A percentile compares a stretch with the other conserved stretches of the same genome.
These are phyloP conservation scores for Boletellus deceptivus DNA, from an alignment of 1,284 basidiomycete species.

Conservation along the genomic window DNA sequence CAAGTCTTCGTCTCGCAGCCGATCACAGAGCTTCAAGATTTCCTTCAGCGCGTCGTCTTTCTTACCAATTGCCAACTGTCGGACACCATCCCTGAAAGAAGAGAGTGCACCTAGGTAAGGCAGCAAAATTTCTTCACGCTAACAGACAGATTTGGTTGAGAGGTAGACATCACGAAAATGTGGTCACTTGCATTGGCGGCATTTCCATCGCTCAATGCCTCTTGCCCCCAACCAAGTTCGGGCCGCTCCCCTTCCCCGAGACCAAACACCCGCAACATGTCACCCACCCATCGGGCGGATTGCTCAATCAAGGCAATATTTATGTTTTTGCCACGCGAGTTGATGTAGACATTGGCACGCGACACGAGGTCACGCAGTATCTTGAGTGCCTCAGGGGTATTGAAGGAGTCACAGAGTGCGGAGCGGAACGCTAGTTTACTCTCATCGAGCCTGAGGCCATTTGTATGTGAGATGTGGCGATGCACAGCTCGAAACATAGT, in stretches of 20 bases:
- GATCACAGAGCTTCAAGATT: conserved; percentile 84
- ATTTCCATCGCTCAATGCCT: conserved; percentile 40
- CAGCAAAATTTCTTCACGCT: conserved; percentile 86
- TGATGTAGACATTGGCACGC: conserved; percentile 89
- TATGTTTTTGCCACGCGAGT: conserved; percentile 51
- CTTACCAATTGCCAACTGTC: conserved; percentile 78
- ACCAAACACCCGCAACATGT: conserved; percentile 94
- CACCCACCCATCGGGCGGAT: conserved; percentile 81
- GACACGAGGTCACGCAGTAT: conserved; percentile 82
- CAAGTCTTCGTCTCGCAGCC: conserved; percentile 86
- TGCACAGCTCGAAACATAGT: conserved; percentile 21
- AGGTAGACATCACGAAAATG: conserved; percentile 2
- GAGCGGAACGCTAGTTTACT: conserved; percentile 80
- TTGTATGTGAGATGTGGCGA: conserved; percentile 11
- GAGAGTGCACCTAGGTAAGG: conserved; percentile 88
- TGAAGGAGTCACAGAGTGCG: conserved; percentile 98
- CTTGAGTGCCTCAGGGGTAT: conserved; percentile 85
- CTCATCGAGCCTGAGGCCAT: conserved; percentile 58
- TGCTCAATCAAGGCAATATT: conserved; percentile 75
- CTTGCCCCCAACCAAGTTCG: conserved; percentile 75
- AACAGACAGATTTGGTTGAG: conserved; percentile 4
- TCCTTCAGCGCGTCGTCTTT: conserved; percentile 67
- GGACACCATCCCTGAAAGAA: conserved; percentile 88
- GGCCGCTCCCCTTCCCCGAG: conserved; percentile 76
- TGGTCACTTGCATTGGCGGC: conserved; percentile 54